Evolutionary conservation across 2,329 filamentous ascomycete genomes (phyloP), one percentile per base, ranked within the genome.

Genomic region (Aspergillus japonicus): DNA sequence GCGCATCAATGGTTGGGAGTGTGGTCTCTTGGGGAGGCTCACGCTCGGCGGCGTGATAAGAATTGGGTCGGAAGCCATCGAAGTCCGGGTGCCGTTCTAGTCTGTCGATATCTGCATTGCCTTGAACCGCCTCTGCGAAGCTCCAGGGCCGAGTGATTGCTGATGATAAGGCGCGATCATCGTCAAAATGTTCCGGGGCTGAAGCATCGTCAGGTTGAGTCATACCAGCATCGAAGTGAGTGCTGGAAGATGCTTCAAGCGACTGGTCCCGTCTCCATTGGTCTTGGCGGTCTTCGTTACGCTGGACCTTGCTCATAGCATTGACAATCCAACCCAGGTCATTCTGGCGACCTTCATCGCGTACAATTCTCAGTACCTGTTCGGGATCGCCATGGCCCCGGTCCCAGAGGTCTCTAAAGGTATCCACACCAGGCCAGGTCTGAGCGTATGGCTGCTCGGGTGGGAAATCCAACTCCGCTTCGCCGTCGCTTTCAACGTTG

Each of bases 251-350:
- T 8, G 35, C 53, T 14, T 51, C 57, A 51, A 49, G 62, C 48
- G 16, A 31, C 51, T 57, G 50, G 47, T 60, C 57, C 21, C 51
- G 52, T 31, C 29, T 21, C 47, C 47, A 51, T 23, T 53, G 54
- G 19, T 44, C 44, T 47, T 47, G 53, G 24, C 49, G 19, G 29
- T 47, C 39, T 42, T 62, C 51, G 51, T 54, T 62, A 10, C 52
- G 58, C 24, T 69, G 62, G 16, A 72, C 59, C 21, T 68, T 71
- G 62, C 72, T 78, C 62, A 86, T 85, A 24, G 84, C 77, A 33
- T 81, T 78, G 11, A 88, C 80, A 79, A 87, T 85, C 70, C 86
- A 85, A 11, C 79, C 77, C 35, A 90, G 79, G 53, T 83, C 82
- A 11, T 85, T 83, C 57, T 84, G 80, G 2, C 85, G 79, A 4